Evolutionary conservation across 352 stramenopile genomes (phyloP).

Genomic region (Globisporangium recalcitrans): DNA sequence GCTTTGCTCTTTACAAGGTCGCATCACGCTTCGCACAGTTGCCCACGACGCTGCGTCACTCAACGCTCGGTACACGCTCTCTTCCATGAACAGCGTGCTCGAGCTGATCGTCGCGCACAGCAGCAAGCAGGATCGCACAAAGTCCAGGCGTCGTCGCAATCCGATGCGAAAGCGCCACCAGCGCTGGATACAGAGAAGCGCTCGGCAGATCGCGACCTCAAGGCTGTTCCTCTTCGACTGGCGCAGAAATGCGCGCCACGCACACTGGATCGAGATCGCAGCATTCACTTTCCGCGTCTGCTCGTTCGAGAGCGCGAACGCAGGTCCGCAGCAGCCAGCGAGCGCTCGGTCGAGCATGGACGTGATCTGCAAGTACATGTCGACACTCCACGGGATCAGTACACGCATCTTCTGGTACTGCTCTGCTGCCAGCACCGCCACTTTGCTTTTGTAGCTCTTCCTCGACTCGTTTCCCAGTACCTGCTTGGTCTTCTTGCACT

Average conservation of each 20-base stretch:
- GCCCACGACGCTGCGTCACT: conserved; percentile 29
- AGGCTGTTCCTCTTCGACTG: conserved; percentile 40
- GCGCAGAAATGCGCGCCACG: conserved; percentile 37
- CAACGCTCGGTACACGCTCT: conserved; percentile 38
- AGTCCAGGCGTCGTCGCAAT: conserved; percentile 38
- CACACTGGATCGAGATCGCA: conserved; percentile 44
- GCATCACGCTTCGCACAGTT: conserved; percentile 21
- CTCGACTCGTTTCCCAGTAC: background rate
- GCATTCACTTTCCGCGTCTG: conserved; percentile 40
- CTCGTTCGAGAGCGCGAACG: conserved; percentile 56
- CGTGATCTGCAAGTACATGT: conserved; percentile 73
- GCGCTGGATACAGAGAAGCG: conserved; percentile 54
- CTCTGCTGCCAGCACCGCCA: too few relatives aligned
- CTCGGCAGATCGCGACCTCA: conserved; percentile 47
- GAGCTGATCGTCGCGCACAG: conserved; percentile 54
- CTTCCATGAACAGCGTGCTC: conserved; percentile 65
- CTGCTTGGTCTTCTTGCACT: conserved; percentile 30
- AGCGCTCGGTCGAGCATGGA: conserved; percentile 26
- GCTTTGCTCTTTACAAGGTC: conserved; percentile 41
- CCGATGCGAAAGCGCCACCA: conserved; percentile 63
- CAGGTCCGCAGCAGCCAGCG: conserved; percentile 11
- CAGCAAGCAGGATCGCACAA: conserved; percentile 44
- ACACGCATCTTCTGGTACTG: conserved; percentile 51
- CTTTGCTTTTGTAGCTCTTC: too few relatives aligned
- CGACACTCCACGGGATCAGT: conserved; percentile 70